Conservation (phyloP, 345 rosid species). For the Eucalyptus fibrosa region DNA sequence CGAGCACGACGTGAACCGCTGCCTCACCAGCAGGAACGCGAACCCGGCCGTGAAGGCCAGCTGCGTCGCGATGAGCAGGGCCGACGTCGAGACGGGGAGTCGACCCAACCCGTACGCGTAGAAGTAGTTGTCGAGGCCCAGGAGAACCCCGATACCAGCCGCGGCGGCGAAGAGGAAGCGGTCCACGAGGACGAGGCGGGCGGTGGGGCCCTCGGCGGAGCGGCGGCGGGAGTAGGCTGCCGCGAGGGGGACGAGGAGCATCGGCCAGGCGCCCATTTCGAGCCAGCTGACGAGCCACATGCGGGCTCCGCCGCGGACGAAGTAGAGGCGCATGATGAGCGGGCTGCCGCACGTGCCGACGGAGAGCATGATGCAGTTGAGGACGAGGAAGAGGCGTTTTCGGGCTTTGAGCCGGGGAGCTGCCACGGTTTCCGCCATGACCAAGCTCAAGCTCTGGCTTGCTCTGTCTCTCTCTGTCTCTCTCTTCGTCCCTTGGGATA, state of each 20-base stretch:
- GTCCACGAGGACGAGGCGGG: conserved; percentile 19
- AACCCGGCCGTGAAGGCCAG: conserved; percentile 63
- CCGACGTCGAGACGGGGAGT: conserved; percentile 65
- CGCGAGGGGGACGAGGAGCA: conserved; percentile 29
- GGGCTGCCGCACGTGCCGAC: conserved; percentile 60
- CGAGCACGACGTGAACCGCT: conserved; percentile 47
- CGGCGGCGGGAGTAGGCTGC: conserved; percentile 23
- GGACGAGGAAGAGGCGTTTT: conserved; percentile 9
- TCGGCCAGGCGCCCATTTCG: conserved; percentile 48
- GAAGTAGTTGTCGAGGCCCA: conserved; percentile 59
- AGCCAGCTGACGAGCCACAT: conserved; percentile 72
- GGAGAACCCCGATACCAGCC: conserved; percentile 28
- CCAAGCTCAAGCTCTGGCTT: background rate
- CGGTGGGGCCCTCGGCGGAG: background rate
- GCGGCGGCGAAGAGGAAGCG: conserved; percentile 15
- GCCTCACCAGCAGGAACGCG: conserved; percentile 55
- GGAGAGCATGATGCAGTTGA: conserved; percentile 34
- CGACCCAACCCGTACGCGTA: conserved; percentile 54
- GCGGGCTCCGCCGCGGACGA: conserved; percentile 60
- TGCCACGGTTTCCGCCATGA: background rate
- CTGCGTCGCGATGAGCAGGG: conserved; percentile 55
- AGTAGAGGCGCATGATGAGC: conserved; percentile 61
- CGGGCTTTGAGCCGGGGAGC: background rate
- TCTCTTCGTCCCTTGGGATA: background rate
- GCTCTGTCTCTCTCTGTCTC: background rate